Evolutionary conservation across 2,329 filamentous ascomycete species (phyloP), one percentile per base, ranked within the genome.

Genomic region (Diatrype stigma): DNA sequence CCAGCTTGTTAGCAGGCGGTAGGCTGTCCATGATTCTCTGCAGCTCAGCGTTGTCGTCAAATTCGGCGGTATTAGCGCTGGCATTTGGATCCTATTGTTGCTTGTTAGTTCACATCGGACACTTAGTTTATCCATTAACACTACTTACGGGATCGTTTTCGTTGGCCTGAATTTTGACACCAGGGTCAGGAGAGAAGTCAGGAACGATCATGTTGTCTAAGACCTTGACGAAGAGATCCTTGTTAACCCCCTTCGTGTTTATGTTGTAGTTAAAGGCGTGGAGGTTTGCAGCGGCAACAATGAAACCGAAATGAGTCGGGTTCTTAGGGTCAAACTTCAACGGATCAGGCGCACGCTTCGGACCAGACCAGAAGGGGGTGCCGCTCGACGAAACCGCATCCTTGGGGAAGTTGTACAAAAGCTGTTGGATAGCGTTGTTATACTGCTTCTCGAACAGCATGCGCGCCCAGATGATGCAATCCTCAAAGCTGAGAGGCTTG

Each of bases 211-310:
- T 91, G 62, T 92, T 87, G 54, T 96, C 89, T 47, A 97, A 73
- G 32, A 96, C 87, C 60, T 87, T 86, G 45, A 85, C 64, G 67
- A 96, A 96, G 56, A 90, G 82, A 8, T 80, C 77, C 66, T 85
- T 85, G 55, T 85, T 83, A 49, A 82, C 77, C 45, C 81, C 84
- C 54, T 89, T 89, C n/a, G 87, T 84, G 65, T 95, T 93, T 70
- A 99, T 96, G 54, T 90, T 88, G 72, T 96, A 99, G 76, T 99
- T 99, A 81, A 94, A 99, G 1, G 93, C 94, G 63, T 96, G 94
- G 23, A 99, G 80, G 66, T 95, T 94, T 34, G 94, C 91, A 7
- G 85, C 94, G 17, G 94, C 85, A 55, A 95, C 83, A 49, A 99
- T 78, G 67, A 96, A 99, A 35, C 82, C 84, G 65, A 93, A 86